Percentiles rank a stretch among this genome's conserved stretches.
These are phyloP conservation scores for Metschnikowia similis DNA, from an alignment of 805 yeast species.

Conservation along the genomic window DNA sequence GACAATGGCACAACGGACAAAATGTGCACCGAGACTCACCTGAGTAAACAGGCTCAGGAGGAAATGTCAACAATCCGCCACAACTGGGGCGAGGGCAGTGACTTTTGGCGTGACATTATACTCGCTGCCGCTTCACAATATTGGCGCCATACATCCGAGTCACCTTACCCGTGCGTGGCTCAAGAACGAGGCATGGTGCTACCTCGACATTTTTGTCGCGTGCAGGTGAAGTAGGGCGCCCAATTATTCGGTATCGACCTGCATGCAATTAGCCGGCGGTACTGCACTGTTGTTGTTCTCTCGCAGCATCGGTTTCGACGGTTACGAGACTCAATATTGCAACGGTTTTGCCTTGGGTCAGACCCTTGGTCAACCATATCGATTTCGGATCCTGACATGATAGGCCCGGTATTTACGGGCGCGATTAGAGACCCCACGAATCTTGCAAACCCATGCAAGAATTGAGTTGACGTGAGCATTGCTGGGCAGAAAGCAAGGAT, in stretches of 20 bases:
- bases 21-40: not conserved
- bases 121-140: no score
- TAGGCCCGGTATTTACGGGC: no score
- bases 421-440: no score
- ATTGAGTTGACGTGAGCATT: no score
- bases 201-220: not conserved
- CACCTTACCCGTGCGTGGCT: not conserved
- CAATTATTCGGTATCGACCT: not conserved
- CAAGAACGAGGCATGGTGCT: not conserved
- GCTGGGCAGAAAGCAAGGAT: no score
- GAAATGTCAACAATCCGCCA: not conserved
- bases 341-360: not conserved
- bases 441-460: no score
- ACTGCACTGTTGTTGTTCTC: not conserved
- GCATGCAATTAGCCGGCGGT: not conserved
- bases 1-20: not conserved
- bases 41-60: not conserved
- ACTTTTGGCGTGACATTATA: no score
- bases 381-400: no score
- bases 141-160: not conserved
- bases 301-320: conserved; percentile 1
- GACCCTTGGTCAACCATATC: not conserved
- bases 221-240: not conserved
- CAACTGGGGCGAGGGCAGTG: no score
- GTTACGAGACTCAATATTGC: not conserved